A percentile compares a stretch with the other conserved stretches of the same genome.
These are phyloP conservation scores for Claviceps pazoutovae DNA, from an alignment of 2,329 filamentous ascomycete species.

Conservation along the genomic window DNA sequence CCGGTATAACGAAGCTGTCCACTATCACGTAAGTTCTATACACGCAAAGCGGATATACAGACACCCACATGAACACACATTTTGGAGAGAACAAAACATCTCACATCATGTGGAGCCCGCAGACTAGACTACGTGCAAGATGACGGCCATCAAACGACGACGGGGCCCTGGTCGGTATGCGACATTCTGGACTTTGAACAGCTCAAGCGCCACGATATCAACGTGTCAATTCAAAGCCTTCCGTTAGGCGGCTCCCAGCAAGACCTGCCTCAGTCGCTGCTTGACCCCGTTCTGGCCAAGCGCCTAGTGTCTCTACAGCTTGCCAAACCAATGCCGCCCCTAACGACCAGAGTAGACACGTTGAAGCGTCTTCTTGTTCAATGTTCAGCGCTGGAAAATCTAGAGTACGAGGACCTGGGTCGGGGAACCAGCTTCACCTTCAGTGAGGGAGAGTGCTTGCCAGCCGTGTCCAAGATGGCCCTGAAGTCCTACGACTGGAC, in stretches of 20 bases:
- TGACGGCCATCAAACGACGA: slow-evolving; percentile 9
- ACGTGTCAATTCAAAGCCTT: neutral
- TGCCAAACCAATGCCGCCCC: slow-evolving; percentile 23
- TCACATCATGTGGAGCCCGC: neutral
- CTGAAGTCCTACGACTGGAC: slow-evolving; percentile 36
- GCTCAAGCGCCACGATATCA: neutral
- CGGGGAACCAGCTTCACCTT: slow-evolving; percentile 33
- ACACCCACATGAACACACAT: too few species aligned
- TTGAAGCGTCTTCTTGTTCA: slow-evolving; percentile 29
- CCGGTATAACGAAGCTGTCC: slow-evolving; percentile 20
- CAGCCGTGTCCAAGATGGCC: slow-evolving; percentile 25
- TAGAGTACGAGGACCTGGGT: slow-evolving; percentile 30
- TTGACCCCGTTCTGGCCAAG: slow-evolving; percentile 24
- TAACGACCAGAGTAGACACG: slow-evolving; percentile 24
- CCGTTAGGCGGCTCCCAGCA: neutral
- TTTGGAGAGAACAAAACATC: neutral
- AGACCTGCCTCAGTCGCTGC: slow-evolving; percentile 16
- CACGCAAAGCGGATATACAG: too few species aligned
- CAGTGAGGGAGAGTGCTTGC: slow-evolving; percentile 24
- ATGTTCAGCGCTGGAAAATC: slow-evolving; percentile 20
- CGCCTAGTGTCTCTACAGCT: slow-evolving; percentile 27
- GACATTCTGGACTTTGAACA: neutral
- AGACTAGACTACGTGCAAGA: slow-evolving; percentile 26
- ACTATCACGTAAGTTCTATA: slow-evolving; percentile 24
- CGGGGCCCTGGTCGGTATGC: neutral